Conservation (phyloP, 108 stramenopile genomes). For the Pseudonitzschia multiseries region DNA sequence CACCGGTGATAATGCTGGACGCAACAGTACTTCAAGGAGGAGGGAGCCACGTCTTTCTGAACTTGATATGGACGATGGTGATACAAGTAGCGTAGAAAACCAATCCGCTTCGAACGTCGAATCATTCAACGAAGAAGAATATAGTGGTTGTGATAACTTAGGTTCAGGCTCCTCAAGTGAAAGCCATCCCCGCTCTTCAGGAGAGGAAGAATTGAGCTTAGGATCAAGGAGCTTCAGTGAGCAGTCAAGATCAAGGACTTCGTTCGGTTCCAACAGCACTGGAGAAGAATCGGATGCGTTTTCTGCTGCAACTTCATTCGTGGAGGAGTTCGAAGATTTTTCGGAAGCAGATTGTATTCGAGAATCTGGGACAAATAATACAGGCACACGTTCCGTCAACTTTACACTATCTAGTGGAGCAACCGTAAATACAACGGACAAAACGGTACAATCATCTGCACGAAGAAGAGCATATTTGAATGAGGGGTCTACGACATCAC, state of each 20-base stretch:
- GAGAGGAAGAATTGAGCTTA: not conserved
- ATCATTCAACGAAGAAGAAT: not conserved
- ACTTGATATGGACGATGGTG: not conserved
- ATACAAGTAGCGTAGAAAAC: not conserved
- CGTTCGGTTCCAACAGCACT: not conserved
- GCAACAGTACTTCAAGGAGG: not conserved
- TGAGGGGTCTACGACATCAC: not conserved
- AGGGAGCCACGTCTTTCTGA: not conserved
- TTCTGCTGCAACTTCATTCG: constrained; percentile 4
- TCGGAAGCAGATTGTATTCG: not conserved
- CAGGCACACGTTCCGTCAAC: not conserved
- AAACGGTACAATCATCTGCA: not conserved
- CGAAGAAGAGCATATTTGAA: not conserved
- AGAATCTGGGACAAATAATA: not conserved
- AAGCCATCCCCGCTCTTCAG: not conserved
- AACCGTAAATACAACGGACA: not conserved
- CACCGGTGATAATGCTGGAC: not conserved
- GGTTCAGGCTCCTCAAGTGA: not conserved
- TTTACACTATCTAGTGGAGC: not conserved
- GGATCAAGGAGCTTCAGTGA: not conserved
- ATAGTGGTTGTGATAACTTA: no score
- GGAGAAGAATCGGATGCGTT: not conserved
- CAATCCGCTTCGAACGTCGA: not conserved
- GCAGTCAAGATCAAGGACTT: not conserved
- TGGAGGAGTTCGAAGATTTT: not conserved